Conservation (phyloP, 176 grass and related monocot species). For the Avena atlantica region DNA sequence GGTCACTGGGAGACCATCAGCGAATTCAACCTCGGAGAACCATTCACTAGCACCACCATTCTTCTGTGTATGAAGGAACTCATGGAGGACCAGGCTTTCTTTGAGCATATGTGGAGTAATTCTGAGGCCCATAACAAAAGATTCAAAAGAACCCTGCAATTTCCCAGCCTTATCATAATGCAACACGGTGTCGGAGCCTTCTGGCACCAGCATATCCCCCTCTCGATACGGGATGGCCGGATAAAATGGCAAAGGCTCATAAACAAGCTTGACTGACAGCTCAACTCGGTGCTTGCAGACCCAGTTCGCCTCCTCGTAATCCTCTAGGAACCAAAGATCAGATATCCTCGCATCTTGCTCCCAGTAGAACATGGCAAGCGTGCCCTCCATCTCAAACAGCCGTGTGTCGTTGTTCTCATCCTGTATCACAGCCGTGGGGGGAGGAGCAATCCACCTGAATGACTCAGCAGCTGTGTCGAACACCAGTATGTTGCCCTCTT, state of each 20-base stretch:
- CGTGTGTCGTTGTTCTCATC: too few relatives aligned
- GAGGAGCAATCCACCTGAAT: constrained; percentile 27
- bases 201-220: constrained; percentile 1
- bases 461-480: constrained; percentile 22
- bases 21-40: constrained; percentile 9
- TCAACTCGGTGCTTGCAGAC: background rate
- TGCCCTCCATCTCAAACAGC: constrained; percentile 17
- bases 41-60: background rate
- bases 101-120: constrained; percentile 27
- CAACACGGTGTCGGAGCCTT: background rate
- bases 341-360: background rate
- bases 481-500: background rate
- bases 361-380: constrained; percentile 14
- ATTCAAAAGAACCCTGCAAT: background rate
- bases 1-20: background rate
- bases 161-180: background rate
- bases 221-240: background rate
- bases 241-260: background rate
- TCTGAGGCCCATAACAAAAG: background rate
- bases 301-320: background rate
- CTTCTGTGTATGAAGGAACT: background rate
- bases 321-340: constrained; percentile 1
- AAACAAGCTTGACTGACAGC: background rate
- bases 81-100: constrained; percentile 16
- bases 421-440: background rate